A percentile compares a stretch with the other conserved stretches of the same genome.
These are phyloP conservation scores for Fistulifera pelliculosa DNA, from an alignment of 108 stramenopile species.

Conservation along the genomic window DNA sequence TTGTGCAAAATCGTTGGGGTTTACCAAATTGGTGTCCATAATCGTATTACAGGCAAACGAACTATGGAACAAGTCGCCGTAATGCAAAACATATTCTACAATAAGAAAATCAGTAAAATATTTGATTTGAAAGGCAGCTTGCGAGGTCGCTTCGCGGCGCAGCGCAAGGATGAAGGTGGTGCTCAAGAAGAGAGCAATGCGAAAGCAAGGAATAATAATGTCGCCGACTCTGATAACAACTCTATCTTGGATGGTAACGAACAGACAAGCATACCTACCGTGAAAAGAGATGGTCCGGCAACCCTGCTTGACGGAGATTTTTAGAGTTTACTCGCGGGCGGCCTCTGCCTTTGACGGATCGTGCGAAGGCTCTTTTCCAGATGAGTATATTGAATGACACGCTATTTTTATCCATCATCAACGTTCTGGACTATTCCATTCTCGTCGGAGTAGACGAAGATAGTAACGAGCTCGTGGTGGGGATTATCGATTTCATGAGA, in stretches of 20 bases:
- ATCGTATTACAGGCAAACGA: constrained; percentile 85
- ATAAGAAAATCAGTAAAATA: constrained; percentile 74
- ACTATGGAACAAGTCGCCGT: constrained; percentile 95
- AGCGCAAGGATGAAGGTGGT: constrained; percentile 30
- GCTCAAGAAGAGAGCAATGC: constrained; percentile 8
- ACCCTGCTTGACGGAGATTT: constrained; percentile 94
- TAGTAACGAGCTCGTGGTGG: constrained; percentile 87
- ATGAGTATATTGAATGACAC: constrained; percentile 94
- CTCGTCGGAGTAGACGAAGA: constrained; percentile 93
- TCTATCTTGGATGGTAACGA: constrained; percentile 8
- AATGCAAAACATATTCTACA: constrained; percentile 93
- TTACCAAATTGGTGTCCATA: constrained; percentile 95
- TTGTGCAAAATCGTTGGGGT: constrained; percentile 95
- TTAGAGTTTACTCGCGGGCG: constrained; percentile 87
- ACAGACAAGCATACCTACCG: constrained; percentile 8
- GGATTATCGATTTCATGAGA: constrained; percentile 97
- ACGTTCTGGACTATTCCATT: constrained; percentile 96
- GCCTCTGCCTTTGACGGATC: constrained; percentile 88
- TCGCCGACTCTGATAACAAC: constrained; percentile 22
- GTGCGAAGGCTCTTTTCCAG: constrained; percentile 89
- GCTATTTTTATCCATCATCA: constrained; percentile 90
- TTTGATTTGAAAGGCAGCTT: constrained; percentile 96
- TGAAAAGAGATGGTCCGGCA: constrained; percentile 18
- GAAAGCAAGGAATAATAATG: constrained; percentile 16
- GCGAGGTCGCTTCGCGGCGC: constrained; percentile 84